Conservation (phyloP, 2,329 filamentous ascomycete species). For the Trichoderma sp. region DNA sequence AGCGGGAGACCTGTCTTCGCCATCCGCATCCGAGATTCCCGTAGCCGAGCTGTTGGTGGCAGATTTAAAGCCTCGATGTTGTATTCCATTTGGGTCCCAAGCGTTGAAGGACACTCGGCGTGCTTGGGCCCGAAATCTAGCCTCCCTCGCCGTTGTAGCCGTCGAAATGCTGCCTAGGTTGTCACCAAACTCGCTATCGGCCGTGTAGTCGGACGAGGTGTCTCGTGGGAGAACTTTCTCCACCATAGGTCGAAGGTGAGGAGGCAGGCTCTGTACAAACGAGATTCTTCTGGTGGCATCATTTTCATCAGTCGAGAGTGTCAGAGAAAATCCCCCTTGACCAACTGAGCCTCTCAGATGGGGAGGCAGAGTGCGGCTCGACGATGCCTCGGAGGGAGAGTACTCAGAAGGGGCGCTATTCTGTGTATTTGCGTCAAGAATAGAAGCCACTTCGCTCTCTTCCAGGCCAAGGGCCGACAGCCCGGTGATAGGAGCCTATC, state of each 20-base stretch:
- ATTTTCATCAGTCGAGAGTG: background rate
- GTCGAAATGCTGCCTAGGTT: slow-evolving; percentile 28
- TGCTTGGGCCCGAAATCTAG: background rate
- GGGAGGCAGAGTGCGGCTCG: background rate
- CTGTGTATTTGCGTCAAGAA: background rate
- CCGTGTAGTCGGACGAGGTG: background rate
- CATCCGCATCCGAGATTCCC: slow-evolving; percentile 1
- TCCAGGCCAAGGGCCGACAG: slow-evolving; percentile 26
- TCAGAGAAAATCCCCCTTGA: background rate
- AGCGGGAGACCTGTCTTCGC: background rate
- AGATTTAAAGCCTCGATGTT: slow-evolving; percentile 25
- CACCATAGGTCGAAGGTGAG: slow-evolving; percentile 4
- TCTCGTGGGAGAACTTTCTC: background rate
- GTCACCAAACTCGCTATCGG: background rate
- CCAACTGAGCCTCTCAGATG: background rate
- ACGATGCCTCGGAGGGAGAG: background rate
- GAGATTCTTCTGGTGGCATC: background rate
- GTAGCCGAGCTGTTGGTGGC: slow-evolving; percentile 25
- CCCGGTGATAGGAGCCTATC: slow-evolving; percentile 29
- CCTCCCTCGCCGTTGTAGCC: slow-evolving; percentile 30
- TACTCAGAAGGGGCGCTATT: background rate
- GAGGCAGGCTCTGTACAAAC: slow-evolving; percentile 1
- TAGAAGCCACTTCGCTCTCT: background rate
- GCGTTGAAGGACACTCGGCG: slow-evolving; percentile 28
- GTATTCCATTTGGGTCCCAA: slow-evolving; percentile 31